Percentiles rank a stretch among this genome's conserved stretches.
These are phyloP conservation scores for Oryza glumipatula DNA, from an alignment of 176 grass and related monocot genomes.

Conservation along the genomic window DNA sequence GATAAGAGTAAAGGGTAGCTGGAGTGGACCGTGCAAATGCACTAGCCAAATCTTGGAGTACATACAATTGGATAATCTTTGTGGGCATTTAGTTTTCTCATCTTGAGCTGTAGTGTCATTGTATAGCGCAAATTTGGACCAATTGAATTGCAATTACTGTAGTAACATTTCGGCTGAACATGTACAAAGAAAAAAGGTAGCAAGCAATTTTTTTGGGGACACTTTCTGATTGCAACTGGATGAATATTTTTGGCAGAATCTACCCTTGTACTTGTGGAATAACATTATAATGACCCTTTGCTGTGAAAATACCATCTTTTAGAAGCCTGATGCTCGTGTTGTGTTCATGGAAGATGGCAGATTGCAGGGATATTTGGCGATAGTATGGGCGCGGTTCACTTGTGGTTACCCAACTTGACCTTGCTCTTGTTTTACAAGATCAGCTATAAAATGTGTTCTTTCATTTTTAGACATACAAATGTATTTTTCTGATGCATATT, in stretches of 20 bases:
- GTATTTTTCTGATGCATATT: no score
- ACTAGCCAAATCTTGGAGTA: constrained; percentile 9
- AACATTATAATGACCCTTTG: background rate
- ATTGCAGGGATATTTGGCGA: no score
- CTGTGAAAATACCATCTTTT: background rate
- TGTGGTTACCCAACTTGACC: no score
- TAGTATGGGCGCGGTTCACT: no score
- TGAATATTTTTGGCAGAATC: background rate
- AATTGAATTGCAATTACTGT: constrained; percentile 1
- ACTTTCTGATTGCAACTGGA: background rate
- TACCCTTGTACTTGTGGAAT: background rate
- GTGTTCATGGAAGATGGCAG: no score
- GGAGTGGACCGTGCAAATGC: background rate
- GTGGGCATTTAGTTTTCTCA: constrained; percentile 1
- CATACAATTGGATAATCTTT: background rate
- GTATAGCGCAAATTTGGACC: background rate
- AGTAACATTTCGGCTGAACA: background rate
- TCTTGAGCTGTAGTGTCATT: background rate
- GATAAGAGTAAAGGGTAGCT: constrained; percentile 66
- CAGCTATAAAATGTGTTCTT: no score
- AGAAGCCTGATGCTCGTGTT: background rate
- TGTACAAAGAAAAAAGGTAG: background rate
- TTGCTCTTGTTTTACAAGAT: no score
- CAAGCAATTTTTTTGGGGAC: background rate
- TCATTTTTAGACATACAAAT: no score